Conservation (phyloP, 169 alveolate genomes). For the Plasmodium gonderi region DNA sequence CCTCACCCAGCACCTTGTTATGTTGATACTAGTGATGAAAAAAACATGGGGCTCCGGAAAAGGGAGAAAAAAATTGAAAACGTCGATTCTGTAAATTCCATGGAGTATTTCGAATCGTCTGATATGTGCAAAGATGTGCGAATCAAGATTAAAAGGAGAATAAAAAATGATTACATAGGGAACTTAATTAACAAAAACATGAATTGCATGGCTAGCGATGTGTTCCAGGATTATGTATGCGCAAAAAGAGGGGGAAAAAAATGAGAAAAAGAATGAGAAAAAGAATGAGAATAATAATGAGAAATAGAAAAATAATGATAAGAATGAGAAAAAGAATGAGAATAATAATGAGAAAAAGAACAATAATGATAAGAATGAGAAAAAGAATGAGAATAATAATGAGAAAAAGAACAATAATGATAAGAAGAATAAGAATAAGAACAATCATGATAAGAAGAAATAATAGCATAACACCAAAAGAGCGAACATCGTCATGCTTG, state of each 20-base stretch:
- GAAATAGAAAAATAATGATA: no score
- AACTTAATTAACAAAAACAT: conserved; percentile 40
- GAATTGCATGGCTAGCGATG: conserved; percentile 67
- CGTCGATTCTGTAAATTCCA: not conserved
- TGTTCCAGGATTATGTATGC: conserved; percentile 62
- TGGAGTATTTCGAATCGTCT: conserved; percentile 59
- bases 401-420: no score
- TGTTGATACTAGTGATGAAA: conserved; percentile 30
- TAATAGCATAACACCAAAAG: no score
- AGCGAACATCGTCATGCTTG: no score
- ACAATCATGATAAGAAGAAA: no score
- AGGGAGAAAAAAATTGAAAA: conserved; percentile 54
- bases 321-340: no score
- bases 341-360: no score
- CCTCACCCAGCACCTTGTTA: conserved; percentile 63
- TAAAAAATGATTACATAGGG: conserved; percentile 46
- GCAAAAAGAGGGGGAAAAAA: not conserved
- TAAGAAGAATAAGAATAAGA: no score
- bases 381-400: no score
- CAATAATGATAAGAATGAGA: no score
- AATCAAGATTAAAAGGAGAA: conserved; percentile 33
- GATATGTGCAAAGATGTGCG: conserved; percentile 61
- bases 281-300: no score
- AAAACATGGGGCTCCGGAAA: not conserved
- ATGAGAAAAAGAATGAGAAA: not conserved